Evolutionary conservation across 2,329 filamentous ascomycete genomes (phyloP), one percentile per base, ranked within the genome.

Genomic region (Colletotrichum limetticola): DNA sequence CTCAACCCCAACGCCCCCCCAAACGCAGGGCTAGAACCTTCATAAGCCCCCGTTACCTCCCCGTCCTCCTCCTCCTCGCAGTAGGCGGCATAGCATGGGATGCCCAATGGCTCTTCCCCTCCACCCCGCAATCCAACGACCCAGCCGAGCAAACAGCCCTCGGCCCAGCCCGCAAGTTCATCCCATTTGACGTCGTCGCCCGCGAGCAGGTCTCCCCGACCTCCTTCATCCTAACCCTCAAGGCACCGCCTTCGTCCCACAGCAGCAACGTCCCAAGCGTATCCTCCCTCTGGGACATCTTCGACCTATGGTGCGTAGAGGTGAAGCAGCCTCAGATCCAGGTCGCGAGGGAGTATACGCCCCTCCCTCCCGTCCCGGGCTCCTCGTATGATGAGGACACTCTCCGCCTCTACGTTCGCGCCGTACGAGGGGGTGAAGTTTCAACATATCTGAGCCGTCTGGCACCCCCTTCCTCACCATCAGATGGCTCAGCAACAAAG

Each of bases 271-370:
- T 57, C 49, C 71, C 49, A 78, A 74, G 2, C 81, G 77, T 11
- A 80, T 80, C 66, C 62, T 84, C n/a, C 73, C 74, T 75, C 35
- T 83, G 83, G 83, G 76, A 75, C 12, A 26, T 75, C 74, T 75
- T 89, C 68, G 93, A 93, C 5, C 87, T 97, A 55, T 97, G 95
- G 93, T 95, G 93, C 75, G 92, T 98, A 42, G 93, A 98, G 85
- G 91, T 98, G 79, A 98, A 97, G 84, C 97, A 98, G 84, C 97
- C 97, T 2, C 92, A 98, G 81, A 84, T 98, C 70, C 95, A 98
- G 83, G 97, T 99, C 77, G 94, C 94, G 56, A 86, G 97, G 74
- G 92, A 95, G 71, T 99, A 99, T 83, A 98, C 97, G 4, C 95
- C 96, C 0, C 85, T 99, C 0, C 96, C 95, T 0, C 88, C 91